Evolutionary conservation across 495 filamentous ascomycete species (phyloP), one percentile per base, ranked within the genome.

Genomic region (Daldinia decipiens): DNA sequence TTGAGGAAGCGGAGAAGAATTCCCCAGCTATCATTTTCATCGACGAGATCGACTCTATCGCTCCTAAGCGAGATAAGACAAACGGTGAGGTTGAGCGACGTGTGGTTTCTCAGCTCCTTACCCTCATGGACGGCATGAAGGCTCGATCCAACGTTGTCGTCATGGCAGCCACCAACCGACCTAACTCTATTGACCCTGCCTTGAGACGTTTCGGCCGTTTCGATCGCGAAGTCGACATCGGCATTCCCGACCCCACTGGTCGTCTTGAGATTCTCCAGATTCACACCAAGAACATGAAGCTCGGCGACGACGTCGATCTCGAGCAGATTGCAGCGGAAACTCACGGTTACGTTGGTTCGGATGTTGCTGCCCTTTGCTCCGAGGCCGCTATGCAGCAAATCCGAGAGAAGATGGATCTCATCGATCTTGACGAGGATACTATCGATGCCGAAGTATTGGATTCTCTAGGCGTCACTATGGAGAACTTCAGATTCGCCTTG

Each of bases 211-310:
- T 97, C 77, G 95, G 95, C 54, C 95, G 95, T 82, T 98, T 98
- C 85, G 95, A 97, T 81, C 95, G 95, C 81, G 95, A 98, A 80
- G 95, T 98, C 66, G 95, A 98, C 77, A 97, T 98, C 73, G 94
- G 95, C 71, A 97, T 98, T 70, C 95, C 95, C 36, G 95, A 98
- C 82, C 95, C 96, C 59, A 98, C 95, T 76, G 95, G 95, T 68
- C 95, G 96, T 88, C 92, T 99, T 47, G 95, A 99, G 85, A 98
- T 99, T 78, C 88, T 99, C 54, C 92, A 94, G 81, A 99, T 99
- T 71, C 95, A 99, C 85, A 98, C 96, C 74, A 99, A 99, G 90
- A 99, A 99, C 88, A 99, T 99, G 95, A 99, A 98, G 87, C 88
- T 99, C 31, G 93, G 84, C 53, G 96, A 97, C 51, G 95, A 98